Evolutionary conservation across 805 yeast species (phyloP), one percentile per base, ranked within the genome.

Genomic region (Cyberlindnera petersonii): DNA sequence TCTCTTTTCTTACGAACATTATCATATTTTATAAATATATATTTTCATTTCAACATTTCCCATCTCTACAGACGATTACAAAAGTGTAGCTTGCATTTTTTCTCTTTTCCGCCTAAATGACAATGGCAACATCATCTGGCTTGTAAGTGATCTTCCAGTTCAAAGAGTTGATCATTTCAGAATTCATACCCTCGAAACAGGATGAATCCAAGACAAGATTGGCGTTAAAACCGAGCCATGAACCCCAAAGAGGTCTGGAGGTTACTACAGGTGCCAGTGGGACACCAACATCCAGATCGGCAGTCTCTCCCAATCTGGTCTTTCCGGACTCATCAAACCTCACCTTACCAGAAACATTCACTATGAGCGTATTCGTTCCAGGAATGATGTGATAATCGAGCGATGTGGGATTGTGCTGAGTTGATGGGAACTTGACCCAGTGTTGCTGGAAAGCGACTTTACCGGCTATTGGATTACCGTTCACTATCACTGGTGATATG

Each of bases 321-420:
- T 66, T 71, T 0, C 93, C 93, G 38, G 81, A 72, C 52, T 85
- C 93, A 58, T 85, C 93, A 50, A 83, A 84, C 44, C 79, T 68
- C 10, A 83, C 84, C 56, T 81, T 84, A 13, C 76, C 65, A 36
- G 68, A 66, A 13, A 76, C 61, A 40, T 70, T 71, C 21, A 79
- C 66, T 7, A 81, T 66, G 26, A 68, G 57, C 1, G 73, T 65
- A 1, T 77, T 78, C 0, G 83, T 69, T 1, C 86, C 86, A 0
- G 85, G 85, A 9, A 83, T 71, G 42, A 75, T 62, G 53, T 83
- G 93, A 33, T 76, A 71, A 55, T 83, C 91, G 37, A 72, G 69
- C 10, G 79, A 73, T n/a, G 77, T 74, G 28, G 82, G 53, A 38
- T 68, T 76, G 54, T 83, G 93, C 41, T 74, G 78, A 1, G 87